Evolutionary conservation across 495 filamentous ascomycete genomes (phyloP).

Genomic region (Lasiosphaeria hispida): DNA sequence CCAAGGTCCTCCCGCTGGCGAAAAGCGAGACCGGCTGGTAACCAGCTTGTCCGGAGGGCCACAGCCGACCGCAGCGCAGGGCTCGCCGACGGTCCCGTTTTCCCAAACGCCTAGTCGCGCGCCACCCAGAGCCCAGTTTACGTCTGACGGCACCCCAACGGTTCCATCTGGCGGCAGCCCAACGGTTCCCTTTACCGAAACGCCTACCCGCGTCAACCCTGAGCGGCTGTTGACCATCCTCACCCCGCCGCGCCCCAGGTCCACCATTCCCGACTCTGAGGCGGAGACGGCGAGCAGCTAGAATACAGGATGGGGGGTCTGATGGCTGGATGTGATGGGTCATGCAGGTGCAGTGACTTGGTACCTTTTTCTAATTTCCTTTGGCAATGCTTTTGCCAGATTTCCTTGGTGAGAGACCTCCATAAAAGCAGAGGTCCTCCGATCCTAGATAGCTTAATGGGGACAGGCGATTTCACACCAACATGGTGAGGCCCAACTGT

Average conservation of each 20-base stretch:
- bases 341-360: too few relatives aligned
- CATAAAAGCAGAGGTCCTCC: too few relatives aligned
- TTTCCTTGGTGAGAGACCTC: too few relatives aligned
- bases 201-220: neutral
- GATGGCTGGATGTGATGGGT: too few relatives aligned
- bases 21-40: neutral
- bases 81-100: neutral
- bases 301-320: neutral
- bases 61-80: neutral
- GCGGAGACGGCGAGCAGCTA: constrained; percentile 1
- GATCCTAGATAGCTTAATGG: too few relatives aligned
- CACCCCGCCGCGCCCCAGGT: neutral
- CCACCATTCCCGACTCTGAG: neutral
- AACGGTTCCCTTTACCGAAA: constrained; percentile 4
- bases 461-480: too few relatives aligned
- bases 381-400: too few relatives aligned
- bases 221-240: neutral
- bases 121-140: neutral
- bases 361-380: too few relatives aligned
- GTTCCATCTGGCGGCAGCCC: neutral
- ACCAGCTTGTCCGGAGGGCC: neutral
- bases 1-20: neutral
- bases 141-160: too few relatives aligned
- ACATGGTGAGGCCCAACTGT: too few relatives aligned
- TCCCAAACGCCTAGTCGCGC: neutral